Evolutionary conservation across 768 basidiomycete genomes (phyloP), one percentile per base, ranked within the genome.

Genomic region (Lactifluus hygrophoroides): DNA sequence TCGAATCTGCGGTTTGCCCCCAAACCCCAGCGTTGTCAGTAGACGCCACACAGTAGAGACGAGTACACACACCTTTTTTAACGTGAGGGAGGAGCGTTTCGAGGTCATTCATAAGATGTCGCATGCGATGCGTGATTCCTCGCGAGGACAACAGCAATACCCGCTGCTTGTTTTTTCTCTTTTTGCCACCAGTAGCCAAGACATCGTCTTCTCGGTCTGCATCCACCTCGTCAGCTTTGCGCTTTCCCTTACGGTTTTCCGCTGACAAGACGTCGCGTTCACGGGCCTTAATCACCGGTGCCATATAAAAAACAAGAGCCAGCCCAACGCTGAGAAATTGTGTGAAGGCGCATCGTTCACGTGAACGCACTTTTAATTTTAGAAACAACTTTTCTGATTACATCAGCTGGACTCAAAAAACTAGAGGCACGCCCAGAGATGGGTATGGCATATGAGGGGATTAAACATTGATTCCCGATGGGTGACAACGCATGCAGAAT

Each of bases 51-150:
- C 21, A 32, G 19, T 14, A 40, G 16, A 14, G 6, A 3, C 2
- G 13, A 4, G 6, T 51, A 47, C 47, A 67, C 80, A 55, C 51
- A 91, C 96, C 96, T 78, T 96, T 98, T 77, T 98, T 99, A 3
- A 90, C 81, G 71, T 99, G 96, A 5, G 96, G 96, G 10, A 99
- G 71, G 28, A 99, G 75, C 0, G 79, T 82, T 69, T 94, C 90
- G 53, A 99, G 68, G 70, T 99, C 96, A 65, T 86, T 89, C 92
- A 97, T 94, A 58, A 99, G 76, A 71, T 99, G 96, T 62, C 96
- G 76, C 94, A 97, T 97, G 27, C 96, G 82, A 72, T 94, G 89
- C 19, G 93, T 97, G 55, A 97, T 81, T 52, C 96, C 96, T 57
- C 96, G 80, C 50, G 95, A 98, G 42, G 89, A 92, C 50, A 97